Base-by-base conservation (phyloP, 306 rosid species). In the Quercus gilva region DNA sequence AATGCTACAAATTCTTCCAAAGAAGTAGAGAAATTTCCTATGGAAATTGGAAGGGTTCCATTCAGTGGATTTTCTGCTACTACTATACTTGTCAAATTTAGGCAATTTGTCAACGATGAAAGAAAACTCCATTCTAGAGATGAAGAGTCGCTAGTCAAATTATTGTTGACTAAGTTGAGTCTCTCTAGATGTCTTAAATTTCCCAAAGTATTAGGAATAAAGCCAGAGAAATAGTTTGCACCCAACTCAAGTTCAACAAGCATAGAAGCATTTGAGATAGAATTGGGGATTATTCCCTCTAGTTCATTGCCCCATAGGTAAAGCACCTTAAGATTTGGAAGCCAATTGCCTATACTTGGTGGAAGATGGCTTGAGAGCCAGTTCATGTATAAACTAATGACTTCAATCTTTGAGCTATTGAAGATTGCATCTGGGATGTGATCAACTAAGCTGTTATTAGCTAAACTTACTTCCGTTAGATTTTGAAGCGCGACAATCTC, bases 1-100 rank as follows among this genome's bases (percentile, higher is more conserved):
- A 37, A 37, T 0, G 0, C 0, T 6, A 1, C 43, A 37, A 37
- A 37, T 6, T 6, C 9, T 37, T 0, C 0, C 0, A 37, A 0
- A 37, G 43, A 37, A 37, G 0, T 6, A 37, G 43, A 37, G 43
- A 37, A 37, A 37, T 37, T 37, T 6, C 43, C 43, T 0, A 37
- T 6, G 43, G 43, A 37, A 37, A 37, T 37, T 37, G 43, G 43
- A 37, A 37, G 10, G 9, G 43, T 37, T 0, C 43, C 43, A 37
- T 37, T 37, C 2, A 37, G 0, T 37, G 10, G 43, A 1, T 37
- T 37, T 0, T 37, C 43, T 6, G 0, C 43, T 37, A 37, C 0
- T 2, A 37, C 9, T 37, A 37, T 37, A 37, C 0, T 37, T 0
- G 43, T 37, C 43, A 37, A 37, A 6, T 37, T 6, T 37, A 0